A percentile compares a stretch with the other conserved stretches of the same genome.
Evolutionary conservation across 345 rosid genomes (phyloP).

Genomic region (Streptanthus diversifolius): DNA sequence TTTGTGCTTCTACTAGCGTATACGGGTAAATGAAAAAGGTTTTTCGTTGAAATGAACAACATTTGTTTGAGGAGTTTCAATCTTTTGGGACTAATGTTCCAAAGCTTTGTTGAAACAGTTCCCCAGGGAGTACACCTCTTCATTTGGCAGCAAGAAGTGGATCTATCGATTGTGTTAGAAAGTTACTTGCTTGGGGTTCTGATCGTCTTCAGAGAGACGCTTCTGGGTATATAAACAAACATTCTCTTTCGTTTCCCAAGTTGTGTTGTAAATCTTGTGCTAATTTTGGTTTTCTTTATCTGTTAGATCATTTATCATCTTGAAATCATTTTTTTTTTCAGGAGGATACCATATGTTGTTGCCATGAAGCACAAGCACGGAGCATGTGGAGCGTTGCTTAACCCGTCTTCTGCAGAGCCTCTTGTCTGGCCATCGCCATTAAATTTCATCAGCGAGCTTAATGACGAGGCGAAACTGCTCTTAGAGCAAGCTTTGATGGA

Average conservation of each 20-base stretch:
- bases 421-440: conserved; percentile 98
- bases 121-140: conserved; percentile 93
- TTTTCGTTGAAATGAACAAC: not conserved
- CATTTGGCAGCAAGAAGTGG: conserved; percentile 99
- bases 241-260: not conserved
- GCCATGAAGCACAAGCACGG: conserved; percentile 75
- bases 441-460: conserved; percentile 90
- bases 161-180: conserved; percentile 86
- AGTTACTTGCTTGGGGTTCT: conserved; percentile 94
- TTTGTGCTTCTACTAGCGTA: conserved; percentile 88
- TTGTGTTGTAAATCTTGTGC: not conserved
- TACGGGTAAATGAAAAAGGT: conserved; percentile 56
- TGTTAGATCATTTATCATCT: not conserved
- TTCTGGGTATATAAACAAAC: conserved; percentile 53
- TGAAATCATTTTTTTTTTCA: conserved; percentile 28
- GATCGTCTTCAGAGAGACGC: conserved; percentile 94
- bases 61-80: not conserved
- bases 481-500: conserved; percentile 84
- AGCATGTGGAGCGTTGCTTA: conserved; percentile 83
- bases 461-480: conserved; percentile 72
- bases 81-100: not conserved
- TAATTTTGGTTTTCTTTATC: not conserved
- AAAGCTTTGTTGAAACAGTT: conserved; percentile 46
- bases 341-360: conserved; percentile 86
- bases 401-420: conserved; percentile 93